Evolutionary conservation across 2,329 filamentous ascomycete species (phyloP).

Genomic region (Westerdykella sp.): DNA sequence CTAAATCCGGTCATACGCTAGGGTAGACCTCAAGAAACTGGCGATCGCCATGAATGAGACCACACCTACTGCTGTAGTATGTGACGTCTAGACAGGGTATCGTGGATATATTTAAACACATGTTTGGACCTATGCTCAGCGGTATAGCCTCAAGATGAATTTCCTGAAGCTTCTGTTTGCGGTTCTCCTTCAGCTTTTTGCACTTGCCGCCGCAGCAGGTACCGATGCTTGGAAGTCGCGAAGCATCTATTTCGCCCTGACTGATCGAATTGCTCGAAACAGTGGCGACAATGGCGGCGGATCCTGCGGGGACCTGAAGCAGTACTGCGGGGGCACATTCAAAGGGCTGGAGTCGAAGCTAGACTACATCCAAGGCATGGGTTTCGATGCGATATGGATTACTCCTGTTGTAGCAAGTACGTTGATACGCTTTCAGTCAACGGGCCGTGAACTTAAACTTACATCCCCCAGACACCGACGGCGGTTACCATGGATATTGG

Average conservation of each 20-base stretch:
- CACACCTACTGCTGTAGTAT: too few species aligned
- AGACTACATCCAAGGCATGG: slow-evolving; percentile 48
- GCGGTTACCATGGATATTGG: slow-evolving; percentile 50
- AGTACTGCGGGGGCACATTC: slow-evolving; percentile 50
- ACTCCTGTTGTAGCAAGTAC: slow-evolving; percentile 33
- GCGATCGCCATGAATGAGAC: too few species aligned
- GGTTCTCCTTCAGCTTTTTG: slow-evolving; percentile 12
- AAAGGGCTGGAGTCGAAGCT: slow-evolving; percentile 44
- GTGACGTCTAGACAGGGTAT: too few species aligned
- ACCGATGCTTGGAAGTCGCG: slow-evolving; percentile 33
- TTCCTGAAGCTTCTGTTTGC: slow-evolving; percentile 12
- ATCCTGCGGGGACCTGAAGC: slow-evolving; percentile 25
- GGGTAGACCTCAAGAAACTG: too few species aligned
- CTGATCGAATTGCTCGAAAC: slow-evolving; percentile 33
- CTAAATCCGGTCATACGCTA: too few species aligned
- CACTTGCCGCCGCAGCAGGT: slow-evolving; percentile 23
- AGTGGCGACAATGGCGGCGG: slow-evolving; percentile 28
- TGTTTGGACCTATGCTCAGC: too few species aligned
- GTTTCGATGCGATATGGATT: slow-evolving; percentile 48
- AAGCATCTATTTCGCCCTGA: slow-evolving; percentile 34
- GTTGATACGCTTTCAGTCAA: slow-evolving; percentile 1
- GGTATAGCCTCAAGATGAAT: slow-evolving; percentile 4
- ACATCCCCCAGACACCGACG: slow-evolving; percentile 36
- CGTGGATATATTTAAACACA: too few species aligned
- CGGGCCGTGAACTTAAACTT: slow-evolving; percentile 7